A percentile compares a stretch with the other conserved stretches of the same genome.
phyloP scores from a whole-genome alignment of 2,329 filamentous ascomycete genomes.

The Aspergillus fumigatiaffinis region DNA sequence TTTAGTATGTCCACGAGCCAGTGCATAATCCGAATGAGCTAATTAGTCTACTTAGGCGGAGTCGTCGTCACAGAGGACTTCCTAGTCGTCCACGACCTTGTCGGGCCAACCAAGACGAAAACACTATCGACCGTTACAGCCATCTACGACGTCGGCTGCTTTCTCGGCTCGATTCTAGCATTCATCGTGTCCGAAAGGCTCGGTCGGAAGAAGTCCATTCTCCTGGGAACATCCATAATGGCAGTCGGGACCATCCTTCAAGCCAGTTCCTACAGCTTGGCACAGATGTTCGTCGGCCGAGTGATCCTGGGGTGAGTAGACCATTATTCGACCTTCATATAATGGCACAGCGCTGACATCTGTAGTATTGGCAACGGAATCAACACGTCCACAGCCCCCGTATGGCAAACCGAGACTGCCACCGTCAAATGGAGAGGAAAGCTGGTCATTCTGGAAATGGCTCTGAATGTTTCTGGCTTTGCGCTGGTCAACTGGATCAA shows the following conservation, averaged over 20 bases:
- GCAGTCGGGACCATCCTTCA: conserved; percentile 47
- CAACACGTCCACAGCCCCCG: conserved; percentile 48
- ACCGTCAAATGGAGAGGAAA: conserved; percentile 44
- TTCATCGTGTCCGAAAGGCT: conserved; percentile 46
- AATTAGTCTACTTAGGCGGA: conserved; percentile 35
- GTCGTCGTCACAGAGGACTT: conserved; percentile 54
- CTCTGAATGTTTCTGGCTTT: conserved; percentile 50
- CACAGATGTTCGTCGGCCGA: conserved; percentile 50
- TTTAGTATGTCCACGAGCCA: conserved; percentile 35
- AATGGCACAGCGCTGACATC: neutral
- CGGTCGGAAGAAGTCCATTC: conserved; percentile 45
- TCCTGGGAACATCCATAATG: conserved; percentile 48
- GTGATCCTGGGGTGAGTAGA: conserved; percentile 26
- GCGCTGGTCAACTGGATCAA: conserved; percentile 51
- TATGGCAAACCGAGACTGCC: conserved; percentile 51
- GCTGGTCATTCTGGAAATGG: conserved; percentile 47
- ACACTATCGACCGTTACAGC: conserved; percentile 50
- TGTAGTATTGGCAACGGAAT: conserved; percentile 47
- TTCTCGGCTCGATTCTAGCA: conserved; percentile 49
- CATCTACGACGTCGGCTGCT: conserved; percentile 59
- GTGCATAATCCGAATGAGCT: conserved; percentile 1
- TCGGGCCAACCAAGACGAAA: conserved; percentile 30
- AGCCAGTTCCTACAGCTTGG: conserved; percentile 42
- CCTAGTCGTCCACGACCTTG: conserved; percentile 45
- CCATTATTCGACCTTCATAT: neutral